phyloP scores from a whole-genome alignment of 2,329 filamentous ascomycete species.

The Colletotrichum sojae region DNA sequence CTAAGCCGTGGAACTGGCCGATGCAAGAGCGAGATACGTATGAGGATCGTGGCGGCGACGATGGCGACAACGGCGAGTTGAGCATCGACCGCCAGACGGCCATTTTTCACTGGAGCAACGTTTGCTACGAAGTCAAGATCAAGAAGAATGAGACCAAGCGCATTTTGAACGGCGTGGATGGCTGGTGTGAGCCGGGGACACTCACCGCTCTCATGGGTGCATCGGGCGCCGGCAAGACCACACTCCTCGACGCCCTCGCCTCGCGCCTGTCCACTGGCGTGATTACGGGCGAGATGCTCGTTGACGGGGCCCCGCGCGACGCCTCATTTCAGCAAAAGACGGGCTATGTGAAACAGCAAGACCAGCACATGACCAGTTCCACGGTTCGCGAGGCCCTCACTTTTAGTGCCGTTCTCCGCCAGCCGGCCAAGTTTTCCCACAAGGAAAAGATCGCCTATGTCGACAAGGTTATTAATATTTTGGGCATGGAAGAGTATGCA shows the following conservation, averaged over 20 bases:
- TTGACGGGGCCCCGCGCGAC: conserved; percentile 76
- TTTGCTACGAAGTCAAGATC: conserved; percentile 83
- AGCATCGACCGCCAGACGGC: conserved; percentile 64
- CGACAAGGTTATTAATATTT: conserved; percentile 48
- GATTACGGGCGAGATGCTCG: conserved; percentile 78
- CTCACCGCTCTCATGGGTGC: conserved; percentile 81
- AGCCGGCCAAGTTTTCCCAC: conserved; percentile 68
- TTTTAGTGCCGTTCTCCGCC: conserved; percentile 77
- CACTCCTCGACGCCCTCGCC: conserved; percentile 80
- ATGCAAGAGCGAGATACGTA: not conserved
- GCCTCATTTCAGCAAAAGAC: conserved; percentile 79
- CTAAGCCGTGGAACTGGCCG: conserved; percentile 1
- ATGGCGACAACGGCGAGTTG: conserved; percentile 41
- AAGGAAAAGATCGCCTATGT: conserved; percentile 48
- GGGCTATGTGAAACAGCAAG: conserved; percentile 80
- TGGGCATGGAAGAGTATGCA: conserved; percentile 72
- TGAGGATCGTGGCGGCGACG: not conserved
- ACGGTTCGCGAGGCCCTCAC: conserved; percentile 78
- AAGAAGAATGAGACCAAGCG: conserved; percentile 71
- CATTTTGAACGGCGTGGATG: conserved; percentile 79
- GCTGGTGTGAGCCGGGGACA: conserved; percentile 83
- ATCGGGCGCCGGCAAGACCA: conserved; percentile 83
- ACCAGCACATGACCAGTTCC: conserved; percentile 76
- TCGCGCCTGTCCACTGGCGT: conserved; percentile 82
- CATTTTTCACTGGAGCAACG: conserved; percentile 80